phyloP scores from a whole-genome alignment of 2,329 filamentous ascomycete species.

The Ilyonectria destructans region DNA sequence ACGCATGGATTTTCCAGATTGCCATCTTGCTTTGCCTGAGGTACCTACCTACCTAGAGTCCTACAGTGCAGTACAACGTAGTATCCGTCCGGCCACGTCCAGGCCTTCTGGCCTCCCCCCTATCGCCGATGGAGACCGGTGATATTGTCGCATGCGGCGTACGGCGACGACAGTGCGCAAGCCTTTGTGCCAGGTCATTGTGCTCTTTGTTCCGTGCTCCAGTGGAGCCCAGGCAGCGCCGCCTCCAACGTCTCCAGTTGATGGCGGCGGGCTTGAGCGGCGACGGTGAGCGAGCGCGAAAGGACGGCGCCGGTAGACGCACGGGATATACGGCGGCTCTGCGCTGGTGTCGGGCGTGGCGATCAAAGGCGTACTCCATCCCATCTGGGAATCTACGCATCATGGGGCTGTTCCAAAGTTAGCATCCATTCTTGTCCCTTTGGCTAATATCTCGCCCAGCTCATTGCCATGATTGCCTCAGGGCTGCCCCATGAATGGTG shows the following conservation, averaged over 20 bases:
- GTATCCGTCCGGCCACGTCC: not conserved
- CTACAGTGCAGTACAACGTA: not conserved
- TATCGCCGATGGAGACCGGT: not conserved
- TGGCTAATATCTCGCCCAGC: not conserved
- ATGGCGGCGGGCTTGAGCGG: slow-evolving; percentile 4
- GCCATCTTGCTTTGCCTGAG: not conserved
- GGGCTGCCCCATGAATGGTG: slow-evolving; percentile 2
- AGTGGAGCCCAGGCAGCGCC: not conserved
- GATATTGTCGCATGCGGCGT: not conserved
- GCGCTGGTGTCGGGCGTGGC: slow-evolving; percentile 23
- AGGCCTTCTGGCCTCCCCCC: not conserved
- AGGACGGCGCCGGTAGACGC: slow-evolving; percentile 26
- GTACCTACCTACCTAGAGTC: not conserved
- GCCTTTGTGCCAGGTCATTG: not conserved
- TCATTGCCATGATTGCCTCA: not conserved
- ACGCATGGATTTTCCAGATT: slow-evolving; percentile 8
- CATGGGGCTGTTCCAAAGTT: slow-evolving; percentile 41
- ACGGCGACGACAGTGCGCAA: not conserved
- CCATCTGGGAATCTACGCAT: slow-evolving; percentile 22
- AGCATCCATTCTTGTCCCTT: slow-evolving; percentile 29
- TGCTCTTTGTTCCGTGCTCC: not conserved
- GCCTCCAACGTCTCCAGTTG: slow-evolving; percentile 11
- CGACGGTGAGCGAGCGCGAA: slow-evolving; percentile 12
- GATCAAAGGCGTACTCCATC: slow-evolving; percentile 35
- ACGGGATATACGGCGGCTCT: slow-evolving; percentile 36